Base-by-base conservation (phyloP, 768 basidiomycete genomes). In the Suillus bovinus region DNA sequence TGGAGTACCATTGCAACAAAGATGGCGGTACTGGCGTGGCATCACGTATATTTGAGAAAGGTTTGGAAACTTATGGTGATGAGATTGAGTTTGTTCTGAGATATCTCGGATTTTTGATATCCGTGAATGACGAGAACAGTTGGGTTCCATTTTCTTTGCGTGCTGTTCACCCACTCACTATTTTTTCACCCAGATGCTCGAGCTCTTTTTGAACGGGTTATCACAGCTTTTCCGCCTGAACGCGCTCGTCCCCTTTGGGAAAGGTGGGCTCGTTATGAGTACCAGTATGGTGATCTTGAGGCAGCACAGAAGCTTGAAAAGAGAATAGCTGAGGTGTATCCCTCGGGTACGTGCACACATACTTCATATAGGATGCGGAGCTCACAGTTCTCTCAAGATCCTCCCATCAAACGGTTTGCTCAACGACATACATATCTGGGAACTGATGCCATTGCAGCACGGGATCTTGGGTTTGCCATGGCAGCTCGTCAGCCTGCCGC, bases 41-140 rank as follows among this genome's bases (percentile, higher is more conserved):
- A 0, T 90, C 87, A 50, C 84, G 94, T 50, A 96, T 99, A 63
- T 99, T 96, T 71, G 96, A 98, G 75, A 90, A 91, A 66, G 97
- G 95, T 31, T 76, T 97, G 71, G 93, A 96, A 70, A 76, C 80
- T 16, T 97, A 92, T 72, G 85, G 85, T 3, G 87, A 90, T 24
- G 90, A 96, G 64, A 83, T 89, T 44, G 91, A 94, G 56, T 98
- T 87, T 67, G 92, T 96, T 10, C 78, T 93, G 63, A 85, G 90
- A 59, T 97, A 97, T 76, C 86, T 99, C 31, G 88, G 89, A 8
- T 99, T 96, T 82, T 79, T 99, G 68, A 90, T 99, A 67, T 91
- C 89, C 31, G 85, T 97, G 78, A 98, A 98, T 69, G 96, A 99
- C 74, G 90, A 94, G 67, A 93, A 89, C 70, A 99, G 96, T 97